Conservation (phyloP, 139 green algal genomes). For the Pleodorina starrii region DNA sequence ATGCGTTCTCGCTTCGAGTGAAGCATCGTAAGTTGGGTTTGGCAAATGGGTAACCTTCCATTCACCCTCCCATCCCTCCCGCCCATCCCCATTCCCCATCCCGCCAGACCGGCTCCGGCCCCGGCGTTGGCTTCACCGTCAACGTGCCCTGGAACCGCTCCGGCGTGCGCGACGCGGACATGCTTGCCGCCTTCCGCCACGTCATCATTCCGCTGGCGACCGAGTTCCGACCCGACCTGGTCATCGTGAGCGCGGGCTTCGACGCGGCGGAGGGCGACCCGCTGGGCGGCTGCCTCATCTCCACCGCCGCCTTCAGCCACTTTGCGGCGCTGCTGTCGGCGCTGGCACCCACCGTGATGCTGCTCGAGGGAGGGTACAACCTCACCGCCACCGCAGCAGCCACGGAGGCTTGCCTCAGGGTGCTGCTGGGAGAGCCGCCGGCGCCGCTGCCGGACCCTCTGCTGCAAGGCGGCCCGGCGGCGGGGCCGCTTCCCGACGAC, state of each 20-base stretch:
- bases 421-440: constrained; percentile 78
- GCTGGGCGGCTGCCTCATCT: constrained; percentile 76
- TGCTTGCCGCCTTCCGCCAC: constrained; percentile 76
- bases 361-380: constrained; percentile 90
- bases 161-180: constrained; percentile 75
- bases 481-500: neutral
- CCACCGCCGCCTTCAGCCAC: constrained; percentile 74
- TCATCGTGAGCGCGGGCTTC: constrained; percentile 85
- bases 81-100: neutral
- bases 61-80: neutral
- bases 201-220: constrained; percentile 71
- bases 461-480: neutral
- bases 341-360: constrained; percentile 73
- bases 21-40: too few species aligned
- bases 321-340: constrained; percentile 75
- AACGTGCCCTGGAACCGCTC: constrained; percentile 80
- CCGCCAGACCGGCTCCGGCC: constrained; percentile 44
- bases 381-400: constrained; percentile 71
- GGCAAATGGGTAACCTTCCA: too few species aligned
- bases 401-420: constrained; percentile 78
- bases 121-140: constrained; percentile 73
- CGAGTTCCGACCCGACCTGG: constrained; percentile 78
- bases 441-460: constrained; percentile 35
- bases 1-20: too few species aligned
- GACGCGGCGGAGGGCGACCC: constrained; percentile 84